Percentiles rank a stretch among this genome's conserved stretches.
phyloP scores from a whole-genome alignment of 1,284 basidiomycete species.

The Neolentinus lepideus region DNA sequence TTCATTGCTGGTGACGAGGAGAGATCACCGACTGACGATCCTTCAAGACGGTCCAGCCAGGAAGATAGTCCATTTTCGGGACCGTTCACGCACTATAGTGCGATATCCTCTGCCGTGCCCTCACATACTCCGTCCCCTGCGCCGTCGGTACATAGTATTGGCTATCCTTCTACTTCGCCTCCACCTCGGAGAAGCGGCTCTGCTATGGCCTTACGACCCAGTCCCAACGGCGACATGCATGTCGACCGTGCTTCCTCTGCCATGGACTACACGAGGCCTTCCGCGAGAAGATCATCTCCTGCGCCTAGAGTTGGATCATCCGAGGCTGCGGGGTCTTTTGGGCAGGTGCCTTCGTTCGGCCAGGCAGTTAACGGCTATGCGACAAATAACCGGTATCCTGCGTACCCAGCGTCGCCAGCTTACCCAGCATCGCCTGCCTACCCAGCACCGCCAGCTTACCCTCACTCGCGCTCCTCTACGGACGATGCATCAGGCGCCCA shows the following conservation, averaged over 20 bases:
- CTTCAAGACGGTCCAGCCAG: conserved; percentile 32
- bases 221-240: conserved; percentile 36
- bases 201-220: conserved; percentile 46
- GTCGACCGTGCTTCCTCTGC: conserved; percentile 72
- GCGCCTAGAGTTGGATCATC: conserved; percentile 46
- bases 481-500: not conserved
- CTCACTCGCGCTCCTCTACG: not conserved
- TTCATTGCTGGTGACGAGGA: conserved; percentile 88
- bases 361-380: conserved; percentile 26
- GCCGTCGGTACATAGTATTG: conserved; percentile 44
- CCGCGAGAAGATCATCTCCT: conserved; percentile 38
- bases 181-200: conserved; percentile 51
- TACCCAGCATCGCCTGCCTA: not conserved
- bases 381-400: conserved; percentile 11
- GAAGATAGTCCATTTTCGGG: conserved; percentile 51
- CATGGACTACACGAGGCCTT: conserved; percentile 56
- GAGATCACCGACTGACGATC: conserved; percentile 34
- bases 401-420: not conserved
- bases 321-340: conserved; percentile 40
- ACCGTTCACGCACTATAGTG: conserved; percentile 91
- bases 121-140: conserved; percentile 70
- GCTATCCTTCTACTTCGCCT: conserved; percentile 31
- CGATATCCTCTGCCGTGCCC: conserved; percentile 78
- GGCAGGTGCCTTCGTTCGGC: conserved; percentile 34
- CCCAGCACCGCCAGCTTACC: not conserved